Conservation (phyloP, 139 green algal species). For the Coccomyxa sp. region DNA sequence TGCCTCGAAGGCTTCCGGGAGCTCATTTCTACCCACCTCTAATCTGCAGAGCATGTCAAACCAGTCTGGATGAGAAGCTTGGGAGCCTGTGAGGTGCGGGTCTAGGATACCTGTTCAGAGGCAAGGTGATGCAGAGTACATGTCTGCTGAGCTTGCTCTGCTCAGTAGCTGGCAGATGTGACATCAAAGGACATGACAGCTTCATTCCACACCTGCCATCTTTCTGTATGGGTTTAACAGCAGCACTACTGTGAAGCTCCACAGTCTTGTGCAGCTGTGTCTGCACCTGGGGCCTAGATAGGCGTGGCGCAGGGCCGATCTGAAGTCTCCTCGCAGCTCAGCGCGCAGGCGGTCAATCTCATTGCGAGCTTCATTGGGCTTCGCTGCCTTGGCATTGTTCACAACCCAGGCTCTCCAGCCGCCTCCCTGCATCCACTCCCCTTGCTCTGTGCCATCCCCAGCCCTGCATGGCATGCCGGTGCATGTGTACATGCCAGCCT, state of each 20-base stretch:
- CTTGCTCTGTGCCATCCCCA: not conserved
- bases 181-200: too few species aligned
- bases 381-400: not conserved
- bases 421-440: slow-evolving; percentile 12
- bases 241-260: too few species aligned
- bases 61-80: too few species aligned
- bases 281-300: slow-evolving; percentile 31
- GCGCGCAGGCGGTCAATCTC: slow-evolving; percentile 21
- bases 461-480: not conserved
- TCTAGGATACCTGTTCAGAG: too few species aligned
- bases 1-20: slow-evolving; percentile 35
- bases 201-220: too few species aligned
- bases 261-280: too few species aligned
- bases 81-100: too few species aligned
- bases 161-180: too few species aligned
- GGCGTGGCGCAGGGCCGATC: slow-evolving; percentile 25
- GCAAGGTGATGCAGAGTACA: not conserved
- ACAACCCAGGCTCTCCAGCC: slow-evolving; percentile 11
- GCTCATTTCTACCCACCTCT: slow-evolving; percentile 8
- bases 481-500: too few species aligned
- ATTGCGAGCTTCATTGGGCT: not conserved
- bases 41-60: too few species aligned
- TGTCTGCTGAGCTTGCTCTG: not conserved
- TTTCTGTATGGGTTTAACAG: too few species aligned
- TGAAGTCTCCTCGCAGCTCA: slow-evolving; percentile 26